Base-by-base conservation (phyloP, 1,284 basidiomycete genomes). In the Cutaneotrichosporon cyanovorans region DNA sequence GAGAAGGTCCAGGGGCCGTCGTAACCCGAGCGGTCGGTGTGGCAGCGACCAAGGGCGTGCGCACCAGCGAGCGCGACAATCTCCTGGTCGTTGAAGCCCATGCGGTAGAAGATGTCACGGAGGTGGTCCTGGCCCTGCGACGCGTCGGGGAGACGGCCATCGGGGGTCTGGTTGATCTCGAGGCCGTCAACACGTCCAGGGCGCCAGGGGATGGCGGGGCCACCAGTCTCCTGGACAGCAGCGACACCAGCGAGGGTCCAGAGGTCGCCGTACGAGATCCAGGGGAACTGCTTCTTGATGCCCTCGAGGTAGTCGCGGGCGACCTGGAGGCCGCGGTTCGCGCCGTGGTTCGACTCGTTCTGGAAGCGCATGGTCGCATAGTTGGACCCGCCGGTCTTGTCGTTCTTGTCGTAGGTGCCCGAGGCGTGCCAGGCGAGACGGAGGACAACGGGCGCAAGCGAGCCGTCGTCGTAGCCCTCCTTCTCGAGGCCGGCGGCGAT, bases 51-150 rank as follows among this genome's bases (percentile, higher is more conserved):
- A 40, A 97, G 81, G 53, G 90, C 90, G 69, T 98, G 93, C 37
- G 88, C 92, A 59, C 93, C 93, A 28, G 81, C 81, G 57, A 98
- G 83, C 43, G 92, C 91, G 48, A 96, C 92, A 46, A 92, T 92
- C 73, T 92, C 90, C 72, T 91, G 88, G 75, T 97, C 93, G 71
- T 93, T 88, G 78, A 96, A 92, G 46, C 87, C 88, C 87, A 91
- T 90, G 59, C 89, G 85, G 74, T 87, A 82, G 75, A 93, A 93
- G 69, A 95, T 86, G 79, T 84, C 59, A 21, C 93, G 80, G 51
- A 97, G 74, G 70, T 98, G 93, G 67, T 88, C 82, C 47, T 81
- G 73, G 39, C 86, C 91, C 70, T 87, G 83, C 21, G 81, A 65
- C 32, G 84, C 93, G 68, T 97, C 93, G 19, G 93, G 93, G 33